A percentile compares a stretch with the other conserved stretches of the same genome.
These are phyloP conservation scores for Colletotrichum gloeosporioides DNA, from an alignment of 2,329 filamentous ascomycete species.

Conservation along the genomic window DNA sequence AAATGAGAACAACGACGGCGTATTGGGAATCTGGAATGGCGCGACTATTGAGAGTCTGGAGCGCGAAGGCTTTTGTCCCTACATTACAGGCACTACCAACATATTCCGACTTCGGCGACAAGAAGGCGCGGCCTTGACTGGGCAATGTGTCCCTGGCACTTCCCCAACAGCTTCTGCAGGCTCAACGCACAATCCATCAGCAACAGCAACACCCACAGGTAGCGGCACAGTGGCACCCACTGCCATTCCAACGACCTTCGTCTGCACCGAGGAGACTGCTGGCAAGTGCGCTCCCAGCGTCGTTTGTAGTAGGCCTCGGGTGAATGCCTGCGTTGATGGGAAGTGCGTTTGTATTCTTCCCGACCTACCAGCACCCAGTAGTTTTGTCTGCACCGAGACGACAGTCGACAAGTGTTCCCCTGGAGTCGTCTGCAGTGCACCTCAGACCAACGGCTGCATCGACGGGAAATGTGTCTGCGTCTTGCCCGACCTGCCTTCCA, in stretches of 20 bases:
- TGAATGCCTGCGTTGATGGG: neutral
- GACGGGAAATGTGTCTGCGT: neutral
- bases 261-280: neutral
- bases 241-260: neutral
- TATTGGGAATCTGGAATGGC: neutral
- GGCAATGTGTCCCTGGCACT: neutral
- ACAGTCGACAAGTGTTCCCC: neutral
- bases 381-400: neutral
- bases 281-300: neutral
- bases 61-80: neutral
- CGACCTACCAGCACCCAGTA: accelerated
- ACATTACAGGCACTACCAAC: neutral
- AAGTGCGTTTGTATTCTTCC: neutral
- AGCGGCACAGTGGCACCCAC: neutral
- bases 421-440: neutral
- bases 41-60: neutral
- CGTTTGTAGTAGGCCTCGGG: neutral
- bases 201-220: neutral
- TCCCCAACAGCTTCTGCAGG: neutral
- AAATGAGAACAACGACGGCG: neutral
- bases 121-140: neutral
- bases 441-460: neutral
- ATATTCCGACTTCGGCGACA: neutral
- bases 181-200: neutral
- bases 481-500: neutral